Evolutionary conservation across 345 rosid species (phyloP), one percentile per base, ranked within the genome.

Genomic region (Cochlearia excelsa): DNA sequence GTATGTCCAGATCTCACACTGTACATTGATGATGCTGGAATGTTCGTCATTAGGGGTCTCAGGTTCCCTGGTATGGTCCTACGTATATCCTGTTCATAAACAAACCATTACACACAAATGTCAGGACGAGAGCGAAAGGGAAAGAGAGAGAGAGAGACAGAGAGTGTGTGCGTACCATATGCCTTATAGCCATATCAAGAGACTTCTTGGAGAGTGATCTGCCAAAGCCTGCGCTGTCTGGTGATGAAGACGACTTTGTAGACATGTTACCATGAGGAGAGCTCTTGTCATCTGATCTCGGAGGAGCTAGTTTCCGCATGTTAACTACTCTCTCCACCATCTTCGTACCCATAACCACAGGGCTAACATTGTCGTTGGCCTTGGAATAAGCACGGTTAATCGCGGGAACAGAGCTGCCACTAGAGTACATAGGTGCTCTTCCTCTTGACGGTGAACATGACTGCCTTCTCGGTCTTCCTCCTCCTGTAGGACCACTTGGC

Each of bases 371-470:
- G 72, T 89, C 99, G 63, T 65, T 79, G 38, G 66, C 79, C 73
- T 79, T 89, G 35, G 92, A 69, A 73, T 79, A 76, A 6, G 68
- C 69, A 69, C 91, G 97, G 74, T 67, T 81, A 10, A 79, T 58
- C 4, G 97, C 95, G 59, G 97, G 97, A 74, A 93, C 97, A 62
- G 97, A 93, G 77, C 92, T 72, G 41, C 97, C 95, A 63, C 95
- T 93, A 37, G 82, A 2, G 72, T 83, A 79, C 78, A 82, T 51
- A 4, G 81, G 76, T 38, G 77, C 78, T 51, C 96, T 78, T 78
- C 95, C 96, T 77, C 99, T 80, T 31, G 97, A 82, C 1, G 99
- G 99, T 4, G 99, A 93, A 79, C 99, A 93, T 44, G 97, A 93
- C 61, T 89, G 97, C 40, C 95, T 79, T 57, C 94, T 76, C 27